Evolutionary conservation across 2,329 filamentous ascomycete genomes (phyloP).

Genomic region (Septoria linicola): DNA sequence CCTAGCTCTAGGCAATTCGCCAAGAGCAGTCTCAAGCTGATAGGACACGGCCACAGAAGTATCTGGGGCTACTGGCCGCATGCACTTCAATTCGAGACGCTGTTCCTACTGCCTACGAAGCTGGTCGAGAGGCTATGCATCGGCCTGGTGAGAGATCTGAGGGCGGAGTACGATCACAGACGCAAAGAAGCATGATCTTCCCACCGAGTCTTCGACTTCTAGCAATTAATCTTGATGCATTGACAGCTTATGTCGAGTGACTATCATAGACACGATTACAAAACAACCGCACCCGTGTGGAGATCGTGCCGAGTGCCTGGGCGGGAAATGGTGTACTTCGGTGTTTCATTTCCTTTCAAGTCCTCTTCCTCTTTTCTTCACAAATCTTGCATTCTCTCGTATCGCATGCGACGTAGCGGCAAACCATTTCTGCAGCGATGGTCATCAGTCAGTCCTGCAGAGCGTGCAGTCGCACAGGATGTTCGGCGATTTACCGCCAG

Average conservation of each 20-base stretch:
- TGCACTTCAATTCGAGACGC: constrained; percentile 23
- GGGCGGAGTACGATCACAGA: constrained; percentile 2
- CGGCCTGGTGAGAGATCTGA: constrained; percentile 9
- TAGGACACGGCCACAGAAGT: constrained; percentile 23
- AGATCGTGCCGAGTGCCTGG: too few species aligned
- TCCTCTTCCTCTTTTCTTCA: too few species aligned
- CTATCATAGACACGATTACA: too few species aligned
- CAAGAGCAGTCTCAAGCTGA: constrained; percentile 18
- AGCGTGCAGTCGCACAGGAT: constrained; percentile 3
- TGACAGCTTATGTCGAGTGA: too few species aligned
- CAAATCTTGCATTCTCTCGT: too few species aligned
- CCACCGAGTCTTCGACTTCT: too few species aligned
- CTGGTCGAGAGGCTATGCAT: constrained; percentile 14
- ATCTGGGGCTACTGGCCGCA: constrained; percentile 30
- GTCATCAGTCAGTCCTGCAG: constrained; percentile 6
- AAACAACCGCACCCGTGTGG: too few species aligned
- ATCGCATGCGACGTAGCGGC: neutral
- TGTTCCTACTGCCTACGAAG: constrained; percentile 5
- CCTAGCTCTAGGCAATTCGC: constrained; percentile 24
- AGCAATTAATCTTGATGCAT: too few species aligned
- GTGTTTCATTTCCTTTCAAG: too few species aligned
- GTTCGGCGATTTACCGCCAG: constrained; percentile 1
- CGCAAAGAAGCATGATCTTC: neutral
- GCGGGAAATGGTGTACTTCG: too few species aligned
- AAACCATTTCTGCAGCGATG: too few species aligned